Conservation (phyloP, 2,329 filamentous ascomycete genomes). For the Teratosphaeria epicoccoides region DNA sequence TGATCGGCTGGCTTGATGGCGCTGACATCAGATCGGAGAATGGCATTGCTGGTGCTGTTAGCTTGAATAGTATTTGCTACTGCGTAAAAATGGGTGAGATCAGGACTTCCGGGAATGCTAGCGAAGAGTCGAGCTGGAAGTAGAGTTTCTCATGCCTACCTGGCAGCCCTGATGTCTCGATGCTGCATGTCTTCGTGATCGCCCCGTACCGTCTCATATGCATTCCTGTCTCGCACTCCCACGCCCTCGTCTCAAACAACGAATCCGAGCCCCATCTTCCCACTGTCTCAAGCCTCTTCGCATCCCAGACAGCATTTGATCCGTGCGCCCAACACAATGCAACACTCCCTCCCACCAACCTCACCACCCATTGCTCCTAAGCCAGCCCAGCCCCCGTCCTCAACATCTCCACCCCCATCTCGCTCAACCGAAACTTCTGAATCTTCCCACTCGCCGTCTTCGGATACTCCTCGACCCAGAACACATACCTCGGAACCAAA, state of each 20-base stretch:
- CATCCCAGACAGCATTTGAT: too few species aligned
- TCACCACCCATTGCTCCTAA: neutral
- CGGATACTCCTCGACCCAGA: conserved; percentile 74
- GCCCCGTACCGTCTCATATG: neutral
- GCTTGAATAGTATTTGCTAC: too few species aligned
- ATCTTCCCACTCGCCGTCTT: conserved; percentile 97
- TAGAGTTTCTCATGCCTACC: neutral
- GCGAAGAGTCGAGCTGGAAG: too few species aligned
- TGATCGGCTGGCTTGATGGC: neutral
- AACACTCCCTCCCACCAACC: too few species aligned
- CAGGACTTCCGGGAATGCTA: too few species aligned
- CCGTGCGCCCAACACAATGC: too few species aligned
- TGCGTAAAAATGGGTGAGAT: too few species aligned
- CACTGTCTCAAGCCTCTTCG: too few species aligned
- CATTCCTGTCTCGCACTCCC: neutral
- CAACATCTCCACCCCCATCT: conserved; percentile 47
- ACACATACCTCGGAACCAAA: conserved; percentile 75
- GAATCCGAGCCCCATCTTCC: too few species aligned
- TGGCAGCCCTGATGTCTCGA: neutral
- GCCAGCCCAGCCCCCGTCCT: conserved; percentile 26
- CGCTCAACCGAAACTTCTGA: conserved; percentile 79
- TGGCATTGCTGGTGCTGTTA: neutral
- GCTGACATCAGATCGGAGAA: neutral
- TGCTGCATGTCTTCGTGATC: neutral
- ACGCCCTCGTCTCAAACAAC: too few species aligned